Percentiles rank a stretch among this genome's conserved stretches.
Conservation (phyloP, 192 early-diverging fungal species). For the Gonapodya prolifera region DNA sequence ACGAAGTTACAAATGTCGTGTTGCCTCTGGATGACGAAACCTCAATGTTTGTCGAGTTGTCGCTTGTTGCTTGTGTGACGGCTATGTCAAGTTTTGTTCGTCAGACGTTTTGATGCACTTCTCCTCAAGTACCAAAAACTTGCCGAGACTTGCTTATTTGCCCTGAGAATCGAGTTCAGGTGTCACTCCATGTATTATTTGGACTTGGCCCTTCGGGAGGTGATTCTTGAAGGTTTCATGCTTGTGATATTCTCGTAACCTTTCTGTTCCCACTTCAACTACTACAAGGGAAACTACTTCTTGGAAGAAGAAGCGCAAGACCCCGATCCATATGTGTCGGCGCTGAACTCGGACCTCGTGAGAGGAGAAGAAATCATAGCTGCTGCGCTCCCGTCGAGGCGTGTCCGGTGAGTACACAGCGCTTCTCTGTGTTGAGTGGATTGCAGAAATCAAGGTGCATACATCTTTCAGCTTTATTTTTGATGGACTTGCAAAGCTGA, state of each 20-base stretch:
- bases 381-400: slow-evolving; percentile 42
- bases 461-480: slow-evolving; percentile 51
- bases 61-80: too few species aligned
- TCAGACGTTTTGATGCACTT: slow-evolving; percentile 26
- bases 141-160: slow-evolving; percentile 66
- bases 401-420: slow-evolving; percentile 33
- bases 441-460: not conserved
- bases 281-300: slow-evolving; percentile 57
- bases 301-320: slow-evolving; percentile 65
- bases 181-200: slow-evolving; percentile 77
- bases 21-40: not conserved
- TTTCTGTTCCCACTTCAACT: not conserved
- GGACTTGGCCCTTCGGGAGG: slow-evolving; percentile 81
- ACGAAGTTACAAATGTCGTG: not conserved
- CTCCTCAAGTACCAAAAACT: slow-evolving; percentile 55
- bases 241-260: not conserved
- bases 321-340: slow-evolving; percentile 77
- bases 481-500: slow-evolving; percentile 65
- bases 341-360: slow-evolving; percentile 66
- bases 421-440: not conserved
- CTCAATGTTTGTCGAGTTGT: not conserved
- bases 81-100: too few species aligned
- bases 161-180: slow-evolving; percentile 68
- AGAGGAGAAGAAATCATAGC: slow-evolving; percentile 60
- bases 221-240: slow-evolving; percentile 13